phyloP scores from a whole-genome alignment of 306 rosid species.

The Medicago lupulina region DNA sequence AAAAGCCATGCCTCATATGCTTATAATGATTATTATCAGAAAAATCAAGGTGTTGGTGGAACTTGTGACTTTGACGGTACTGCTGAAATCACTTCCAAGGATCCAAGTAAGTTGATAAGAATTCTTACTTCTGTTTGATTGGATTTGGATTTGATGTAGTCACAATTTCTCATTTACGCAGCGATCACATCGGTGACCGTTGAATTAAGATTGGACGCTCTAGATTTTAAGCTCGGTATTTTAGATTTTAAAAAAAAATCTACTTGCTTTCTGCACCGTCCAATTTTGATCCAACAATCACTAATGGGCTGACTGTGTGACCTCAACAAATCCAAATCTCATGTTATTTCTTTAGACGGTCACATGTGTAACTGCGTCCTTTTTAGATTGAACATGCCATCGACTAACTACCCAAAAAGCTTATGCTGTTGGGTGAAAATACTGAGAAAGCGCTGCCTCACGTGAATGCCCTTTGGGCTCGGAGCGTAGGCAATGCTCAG shows the following conservation, averaged over 20 bases:
- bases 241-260: too few relatives aligned
- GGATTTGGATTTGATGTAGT: too few relatives aligned
- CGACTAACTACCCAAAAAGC: background rate
- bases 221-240: too few relatives aligned
- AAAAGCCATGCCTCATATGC: conserved; percentile 92
- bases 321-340: too few relatives aligned
- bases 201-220: too few relatives aligned
- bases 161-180: too few relatives aligned
- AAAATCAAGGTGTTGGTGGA: conserved; percentile 69
- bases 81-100: conserved; percentile 57
- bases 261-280: too few relatives aligned
- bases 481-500: background rate
- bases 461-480: background rate
- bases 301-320: too few relatives aligned
- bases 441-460: too few relatives aligned
- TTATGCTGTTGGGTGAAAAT: background rate
- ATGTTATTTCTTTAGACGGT: conserved; percentile 6
- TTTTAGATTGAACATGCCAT: conserved; percentile 13
- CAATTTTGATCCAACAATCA: too few relatives aligned
- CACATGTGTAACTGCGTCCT: background rate
- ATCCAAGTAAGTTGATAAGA: conserved; percentile 81
- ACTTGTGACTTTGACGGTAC: conserved; percentile 97
- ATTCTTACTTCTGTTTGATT: conserved; percentile 35
- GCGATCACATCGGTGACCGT: too few relatives aligned
- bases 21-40: conserved; percentile 88